Base-by-base conservation (phyloP, 1,284 basidiomycete species). In the Puccinia triticina region DNA sequence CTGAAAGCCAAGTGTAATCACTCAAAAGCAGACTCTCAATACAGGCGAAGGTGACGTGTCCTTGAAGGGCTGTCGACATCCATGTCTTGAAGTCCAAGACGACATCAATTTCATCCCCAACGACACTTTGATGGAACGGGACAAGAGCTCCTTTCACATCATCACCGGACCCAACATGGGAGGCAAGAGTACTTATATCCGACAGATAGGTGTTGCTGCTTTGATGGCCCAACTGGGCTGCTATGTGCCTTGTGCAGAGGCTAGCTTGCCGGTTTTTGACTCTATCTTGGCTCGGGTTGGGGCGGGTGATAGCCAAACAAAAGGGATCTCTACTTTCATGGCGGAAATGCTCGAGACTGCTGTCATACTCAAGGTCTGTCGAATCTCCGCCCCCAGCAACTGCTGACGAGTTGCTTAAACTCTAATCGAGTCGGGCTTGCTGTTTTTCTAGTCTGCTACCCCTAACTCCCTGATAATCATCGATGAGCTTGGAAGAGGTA, bases 321-420 rank as follows among this genome's bases (percentile, higher is more conserved):
- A 98, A 87, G 97, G 96, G 23, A 94, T 99, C 3, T 97, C 94
- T 43, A 99, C 97, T 0, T 99, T 99, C 87, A 99, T 99, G 96
- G 95, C 96, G 2, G 97, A 99, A 88, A 99, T 99, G 97, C 89
- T 96, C 16, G 94, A 96, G 87, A 99, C 96, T 0, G 96, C 97
- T 0, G 95, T 94, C 0, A 99, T 99, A 85, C 90, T 99, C 69
- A 91, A 93, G 85, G 94, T 94, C 78, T 48, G 91, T 88, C 8
- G 46, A 40, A 34, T n/a, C 7, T 43, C 32, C 37, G 10, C 37
- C n/a, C 64, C 37, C 32, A 66, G 34, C 34, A 32, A 48, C 16
- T 48, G 73, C 23, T 50, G 14, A 74, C 59, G n/a, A n/a, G 16
- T 21, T 26, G 66, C 12, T 64, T 64, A 67, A 61, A 72, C 40